Evolutionary conservation across 345 rosid species (phyloP).

Genomic region (Microcos paniculata): DNA sequence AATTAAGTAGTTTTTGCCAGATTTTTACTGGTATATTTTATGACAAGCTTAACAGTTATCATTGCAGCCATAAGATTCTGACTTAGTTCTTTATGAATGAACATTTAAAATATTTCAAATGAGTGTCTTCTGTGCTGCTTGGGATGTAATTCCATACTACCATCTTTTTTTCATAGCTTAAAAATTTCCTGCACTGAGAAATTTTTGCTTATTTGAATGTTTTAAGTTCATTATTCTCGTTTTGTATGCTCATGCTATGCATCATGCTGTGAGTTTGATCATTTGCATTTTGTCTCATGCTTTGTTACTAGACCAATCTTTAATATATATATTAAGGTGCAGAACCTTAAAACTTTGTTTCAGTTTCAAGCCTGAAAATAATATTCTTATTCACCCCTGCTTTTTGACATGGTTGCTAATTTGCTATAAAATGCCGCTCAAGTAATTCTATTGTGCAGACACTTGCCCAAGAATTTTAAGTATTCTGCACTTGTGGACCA

Average conservation of each 20-base stretch:
- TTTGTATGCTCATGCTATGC: background rate
- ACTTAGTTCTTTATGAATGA: background rate
- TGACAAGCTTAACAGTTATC: background rate
- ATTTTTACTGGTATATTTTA: background rate
- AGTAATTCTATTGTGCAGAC: background rate
- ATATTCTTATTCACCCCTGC: background rate
- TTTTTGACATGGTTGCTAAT: background rate
- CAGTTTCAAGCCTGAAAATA: background rate
- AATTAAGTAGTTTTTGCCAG: slow-evolving; percentile 5
- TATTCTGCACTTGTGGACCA: background rate
- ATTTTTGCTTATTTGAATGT: background rate
- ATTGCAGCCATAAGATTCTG: background rate
- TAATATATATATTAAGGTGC: background rate
- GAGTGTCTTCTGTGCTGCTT: background rate
- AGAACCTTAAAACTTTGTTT: background rate
- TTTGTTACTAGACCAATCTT: background rate
- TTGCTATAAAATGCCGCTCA: background rate
- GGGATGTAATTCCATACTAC: background rate
- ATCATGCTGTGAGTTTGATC: background rate
- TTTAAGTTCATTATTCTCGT: background rate
- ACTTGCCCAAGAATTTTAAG: background rate
- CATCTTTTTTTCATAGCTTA: background rate
- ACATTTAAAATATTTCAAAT: background rate
- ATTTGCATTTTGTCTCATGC: background rate
- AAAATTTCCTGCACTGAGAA: background rate